Percentiles rank a stretch among this genome's conserved stretches.
Conservation (phyloP, 352 stramenopile species). For the Stephanocyclus meneghinianus region DNA sequence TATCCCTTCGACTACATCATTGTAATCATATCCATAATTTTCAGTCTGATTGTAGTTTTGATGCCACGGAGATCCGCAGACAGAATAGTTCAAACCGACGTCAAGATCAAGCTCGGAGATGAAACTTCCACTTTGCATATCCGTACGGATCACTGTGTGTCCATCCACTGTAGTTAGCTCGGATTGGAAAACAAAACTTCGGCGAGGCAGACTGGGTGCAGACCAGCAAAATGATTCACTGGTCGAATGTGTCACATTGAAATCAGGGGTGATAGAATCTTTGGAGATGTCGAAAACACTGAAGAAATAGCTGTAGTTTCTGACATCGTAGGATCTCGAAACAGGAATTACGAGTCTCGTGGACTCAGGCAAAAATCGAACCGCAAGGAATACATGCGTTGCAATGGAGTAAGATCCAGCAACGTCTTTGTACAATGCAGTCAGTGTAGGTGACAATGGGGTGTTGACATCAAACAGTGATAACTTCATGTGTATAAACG, state of each 20-base stretch:
- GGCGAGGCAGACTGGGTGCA: not conserved
- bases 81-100: too few relatives aligned
- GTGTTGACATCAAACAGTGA: slow-evolving; percentile 20
- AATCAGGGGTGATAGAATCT: not conserved
- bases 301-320: not conserved
- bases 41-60: too few relatives aligned
- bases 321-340: not conserved
- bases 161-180: too few relatives aligned
- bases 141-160: too few relatives aligned
- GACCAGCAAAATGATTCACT: not conserved
- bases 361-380: slow-evolving; percentile 17
- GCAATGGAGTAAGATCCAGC: not conserved
- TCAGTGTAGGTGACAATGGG: not conserved
- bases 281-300: not conserved
- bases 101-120: too few relatives aligned
- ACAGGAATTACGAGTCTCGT: slow-evolving; percentile 15
- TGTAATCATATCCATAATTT: too few relatives aligned
- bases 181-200: not conserved
- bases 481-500: not conserved
- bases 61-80: too few relatives aligned
- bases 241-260: not conserved
- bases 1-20: too few relatives aligned
- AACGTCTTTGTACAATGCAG: not conserved
- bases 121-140: too few relatives aligned
- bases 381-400: slow-evolving; percentile 1